A percentile compares a stretch with the other conserved stretches of the same genome.
Evolutionary conservation across 331 rosid genomes (phyloP).

Genomic region (Erythrophleum ivorense): DNA sequence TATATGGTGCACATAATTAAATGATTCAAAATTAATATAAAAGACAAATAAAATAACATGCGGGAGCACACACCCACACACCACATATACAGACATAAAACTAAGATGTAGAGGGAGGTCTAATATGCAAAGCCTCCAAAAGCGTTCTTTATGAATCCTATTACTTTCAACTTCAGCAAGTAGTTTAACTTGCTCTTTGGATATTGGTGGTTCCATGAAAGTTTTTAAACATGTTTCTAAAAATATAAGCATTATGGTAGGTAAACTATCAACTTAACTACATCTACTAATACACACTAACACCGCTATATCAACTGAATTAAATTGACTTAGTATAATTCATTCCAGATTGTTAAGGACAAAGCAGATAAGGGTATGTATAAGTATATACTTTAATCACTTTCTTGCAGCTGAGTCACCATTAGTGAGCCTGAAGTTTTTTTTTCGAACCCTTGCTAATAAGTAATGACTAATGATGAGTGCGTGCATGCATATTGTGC

Average conservation of each 20-base stretch:
- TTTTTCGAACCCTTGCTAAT: background rate
- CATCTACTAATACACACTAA: background rate
- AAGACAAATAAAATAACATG: background rate
- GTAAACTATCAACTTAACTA: background rate
- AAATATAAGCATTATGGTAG: background rate
- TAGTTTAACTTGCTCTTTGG: background rate
- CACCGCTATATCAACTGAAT: background rate
- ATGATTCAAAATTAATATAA: background rate
- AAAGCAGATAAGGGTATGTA: background rate
- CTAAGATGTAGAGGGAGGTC: background rate
- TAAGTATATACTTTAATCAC: background rate
- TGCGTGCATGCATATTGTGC: background rate
- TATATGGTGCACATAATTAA: background rate
- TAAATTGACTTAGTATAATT: background rate
- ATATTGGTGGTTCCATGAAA: background rate
- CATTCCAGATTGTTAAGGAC: background rate
- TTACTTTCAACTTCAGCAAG: background rate
- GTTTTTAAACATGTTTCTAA: background rate
- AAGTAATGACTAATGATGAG: background rate
- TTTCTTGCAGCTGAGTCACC: background rate
- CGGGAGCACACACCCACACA: no score
- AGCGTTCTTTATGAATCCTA: background rate
- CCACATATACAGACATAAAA: background rate
- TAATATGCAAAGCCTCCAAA: background rate
- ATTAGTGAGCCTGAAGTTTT: background rate